These are phyloP conservation scores for Cryphonectria carpinicola DNA, from an alignment of 2,329 filamentous ascomycete species.

Conservation along the genomic window DNA sequence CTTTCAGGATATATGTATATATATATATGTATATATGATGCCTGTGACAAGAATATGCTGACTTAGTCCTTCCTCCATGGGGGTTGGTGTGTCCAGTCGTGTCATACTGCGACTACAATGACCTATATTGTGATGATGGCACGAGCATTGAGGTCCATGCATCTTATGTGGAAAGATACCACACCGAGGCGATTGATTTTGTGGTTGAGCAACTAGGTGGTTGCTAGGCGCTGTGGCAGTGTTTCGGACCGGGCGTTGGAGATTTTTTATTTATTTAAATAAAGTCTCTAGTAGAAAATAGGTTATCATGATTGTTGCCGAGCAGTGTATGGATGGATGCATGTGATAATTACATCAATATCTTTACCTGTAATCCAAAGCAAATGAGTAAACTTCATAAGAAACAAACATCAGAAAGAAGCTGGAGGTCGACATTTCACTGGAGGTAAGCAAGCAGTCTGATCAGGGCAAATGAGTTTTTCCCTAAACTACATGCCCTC, in stretches of 20 bases:
- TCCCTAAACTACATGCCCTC: not conserved
- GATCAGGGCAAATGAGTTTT: not conserved
- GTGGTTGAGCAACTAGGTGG: conserved; percentile 9
- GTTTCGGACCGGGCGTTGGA: not conserved
- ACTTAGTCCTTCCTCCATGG: not conserved
- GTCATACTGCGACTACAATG: conserved; percentile 21
- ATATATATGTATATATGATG: too few species aligned
- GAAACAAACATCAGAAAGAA: not conserved
- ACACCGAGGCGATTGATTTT: conserved; percentile 11
- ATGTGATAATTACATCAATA: not conserved
- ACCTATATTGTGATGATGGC: conserved; percentile 18
- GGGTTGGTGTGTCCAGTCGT: not conserved
- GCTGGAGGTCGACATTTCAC: not conserved
- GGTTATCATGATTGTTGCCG: not conserved
- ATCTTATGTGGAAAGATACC: conserved; percentile 14
- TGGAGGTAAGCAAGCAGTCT: not conserved
- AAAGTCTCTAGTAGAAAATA: not conserved
- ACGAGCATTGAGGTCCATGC: conserved; percentile 16
- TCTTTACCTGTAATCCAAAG: not conserved
- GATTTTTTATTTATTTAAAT: too few species aligned
- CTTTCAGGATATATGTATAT: too few species aligned
- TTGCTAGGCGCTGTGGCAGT: conserved; percentile 2
- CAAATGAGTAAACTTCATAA: not conserved
- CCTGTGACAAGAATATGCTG: not conserved
- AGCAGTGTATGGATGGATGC: not conserved